Evolutionary conservation across 225 moss, liverwort and hornwort genomes (phyloP).

Genomic region (Neckera pumila): DNA sequence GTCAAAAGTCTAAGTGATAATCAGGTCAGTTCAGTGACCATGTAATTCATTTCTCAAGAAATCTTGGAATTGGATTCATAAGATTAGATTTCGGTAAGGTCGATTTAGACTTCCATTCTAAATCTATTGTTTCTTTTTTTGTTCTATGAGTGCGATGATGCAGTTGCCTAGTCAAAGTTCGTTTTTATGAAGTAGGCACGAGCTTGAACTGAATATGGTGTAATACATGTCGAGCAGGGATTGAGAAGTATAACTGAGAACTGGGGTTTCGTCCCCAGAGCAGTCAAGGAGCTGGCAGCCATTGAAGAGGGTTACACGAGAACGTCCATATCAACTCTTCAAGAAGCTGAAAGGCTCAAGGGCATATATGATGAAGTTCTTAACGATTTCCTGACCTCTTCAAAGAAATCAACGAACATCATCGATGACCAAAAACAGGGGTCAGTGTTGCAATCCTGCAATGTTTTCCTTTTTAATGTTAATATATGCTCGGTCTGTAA

Average conservation of each 20-base stretch:
- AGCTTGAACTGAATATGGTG: background rate
- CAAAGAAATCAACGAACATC: background rate
- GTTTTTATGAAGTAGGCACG: background rate
- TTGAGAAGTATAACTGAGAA: constrained; percentile 52
- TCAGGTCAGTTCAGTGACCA: constrained; percentile 19
- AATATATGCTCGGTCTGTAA: background rate
- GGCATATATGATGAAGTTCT: constrained; percentile 50
- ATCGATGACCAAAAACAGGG: background rate
- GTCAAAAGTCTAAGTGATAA: constrained; percentile 46
- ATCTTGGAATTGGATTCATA: background rate
- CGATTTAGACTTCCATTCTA: background rate
- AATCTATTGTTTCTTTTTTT: background rate
- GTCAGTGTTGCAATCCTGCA: background rate
- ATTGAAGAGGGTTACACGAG: constrained; percentile 19
- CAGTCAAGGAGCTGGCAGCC: constrained; percentile 56
- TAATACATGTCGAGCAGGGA: constrained; percentile 22
- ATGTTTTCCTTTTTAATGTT: background rate
- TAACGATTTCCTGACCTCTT: constrained; percentile 8
- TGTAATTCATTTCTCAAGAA: background rate
- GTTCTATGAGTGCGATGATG: background rate
- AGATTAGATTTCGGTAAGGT: background rate
- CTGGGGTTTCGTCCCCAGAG: constrained; percentile 71
- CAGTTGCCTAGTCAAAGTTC: background rate
- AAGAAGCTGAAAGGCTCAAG: constrained; percentile 66
- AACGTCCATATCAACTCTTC: constrained; percentile 23